Conservation (phyloP, 2,329 filamentous ascomycete species). For the Aspergillus piperis region DNA sequence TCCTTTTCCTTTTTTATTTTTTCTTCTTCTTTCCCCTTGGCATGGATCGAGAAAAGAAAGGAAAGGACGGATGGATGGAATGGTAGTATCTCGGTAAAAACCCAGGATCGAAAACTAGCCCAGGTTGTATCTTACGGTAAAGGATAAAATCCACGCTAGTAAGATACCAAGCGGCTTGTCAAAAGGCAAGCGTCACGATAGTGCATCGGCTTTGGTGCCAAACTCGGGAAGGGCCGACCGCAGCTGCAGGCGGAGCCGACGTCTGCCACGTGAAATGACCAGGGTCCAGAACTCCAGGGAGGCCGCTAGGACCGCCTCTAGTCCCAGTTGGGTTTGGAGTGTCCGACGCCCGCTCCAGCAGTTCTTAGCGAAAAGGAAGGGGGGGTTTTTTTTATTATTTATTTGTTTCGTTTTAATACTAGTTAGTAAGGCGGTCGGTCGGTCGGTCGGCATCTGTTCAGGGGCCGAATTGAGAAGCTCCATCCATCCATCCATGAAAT, state of each 20-base stretch:
- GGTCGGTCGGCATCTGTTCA: conserved; percentile 8
- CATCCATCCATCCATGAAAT: not conserved
- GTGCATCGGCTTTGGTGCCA: conserved; percentile 33
- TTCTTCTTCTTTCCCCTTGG: too few relatives aligned
- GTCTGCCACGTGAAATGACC: conserved; percentile 30
- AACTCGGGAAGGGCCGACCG: conserved; percentile 32
- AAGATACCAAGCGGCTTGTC: conserved; percentile 13
- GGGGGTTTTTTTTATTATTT: too few relatives aligned
- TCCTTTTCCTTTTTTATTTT: too few relatives aligned
- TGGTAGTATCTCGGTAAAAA: not conserved
- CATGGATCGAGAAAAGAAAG: not conserved
- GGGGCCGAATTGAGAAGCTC: not conserved
- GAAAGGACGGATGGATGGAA: not conserved
- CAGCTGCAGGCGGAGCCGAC: conserved; percentile 23
- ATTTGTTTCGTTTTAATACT: too few relatives aligned
- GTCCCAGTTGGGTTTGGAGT: conserved; percentile 9
- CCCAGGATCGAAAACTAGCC: not conserved
- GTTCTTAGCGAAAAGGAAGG: conserved; percentile 18
- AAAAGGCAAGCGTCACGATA: conserved; percentile 14
- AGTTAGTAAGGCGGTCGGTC: not conserved
- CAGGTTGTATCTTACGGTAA: not conserved
- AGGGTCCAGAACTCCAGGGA: conserved; percentile 27
- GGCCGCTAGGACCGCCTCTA: conserved; percentile 18
- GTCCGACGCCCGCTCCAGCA: conserved; percentile 28
- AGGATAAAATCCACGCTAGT: conserved; percentile 5